A percentile compares a stretch with the other conserved stretches of the same genome.
Conservation (phyloP, 164 flowering plant genomes). For the grape (Vitis vinifera) region ASM3070453v1 NC_081810.1:7789501-7790000, state of each 20-base stretch:
- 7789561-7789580: too few species aligned
- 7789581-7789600: neutral
- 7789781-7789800: neutral
- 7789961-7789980: too few species aligned
- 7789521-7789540: constrained; percentile 4
- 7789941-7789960: too few species aligned
- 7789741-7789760: neutral
- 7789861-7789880: neutral
- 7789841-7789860: neutral
- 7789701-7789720: neutral
- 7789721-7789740: neutral
- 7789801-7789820: neutral
- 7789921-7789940: neutral
- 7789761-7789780: too few species aligned
- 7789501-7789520: neutral
- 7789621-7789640: constrained; percentile 4
- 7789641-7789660: neutral
- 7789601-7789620: too few species aligned
- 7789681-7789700: constrained; percentile 2
- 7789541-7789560: neutral
- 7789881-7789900: neutral
- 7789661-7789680: neutral
- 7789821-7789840: neutral
- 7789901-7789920: neutral
- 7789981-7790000: too few species aligned